Conservation (phyloP, 257 asterid genomes). For the Lantana camara region DNA sequence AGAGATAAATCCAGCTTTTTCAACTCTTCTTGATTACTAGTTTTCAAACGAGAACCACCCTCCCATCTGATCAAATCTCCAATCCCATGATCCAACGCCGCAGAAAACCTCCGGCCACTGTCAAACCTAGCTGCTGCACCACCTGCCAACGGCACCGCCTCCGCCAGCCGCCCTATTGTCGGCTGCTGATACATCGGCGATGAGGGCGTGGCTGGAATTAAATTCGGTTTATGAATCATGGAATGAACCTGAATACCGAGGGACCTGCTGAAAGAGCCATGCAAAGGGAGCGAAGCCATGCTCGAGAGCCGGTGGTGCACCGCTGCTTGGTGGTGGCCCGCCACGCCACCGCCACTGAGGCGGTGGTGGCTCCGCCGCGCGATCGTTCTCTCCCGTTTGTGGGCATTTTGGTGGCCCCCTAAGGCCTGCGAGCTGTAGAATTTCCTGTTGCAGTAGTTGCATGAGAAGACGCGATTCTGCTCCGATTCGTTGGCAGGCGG, state of each 20-base stretch:
- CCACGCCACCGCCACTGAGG: not conserved
- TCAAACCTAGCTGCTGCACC: conserved; percentile 55
- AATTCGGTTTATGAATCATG: conserved; percentile 59
- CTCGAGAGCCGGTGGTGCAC: conserved; percentile 36
- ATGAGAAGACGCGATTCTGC: conserved; percentile 60
- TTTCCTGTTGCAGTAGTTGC: conserved; percentile 78
- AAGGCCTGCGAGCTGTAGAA: conserved; percentile 87
- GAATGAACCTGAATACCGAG: conserved; percentile 69
- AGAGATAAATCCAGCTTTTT: conserved; percentile 78
- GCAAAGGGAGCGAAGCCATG: conserved; percentile 65
- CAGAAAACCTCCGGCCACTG: conserved; percentile 37
- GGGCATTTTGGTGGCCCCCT: conserved; percentile 94
- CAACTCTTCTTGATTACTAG: conserved; percentile 46
- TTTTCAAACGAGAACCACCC: conserved; percentile 29
- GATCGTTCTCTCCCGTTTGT: conserved; percentile 67
- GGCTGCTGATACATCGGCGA: conserved; percentile 51
- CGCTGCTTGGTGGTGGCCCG: conserved; percentile 16
- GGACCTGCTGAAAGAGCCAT: conserved; percentile 58
- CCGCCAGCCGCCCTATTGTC: conserved; percentile 46
- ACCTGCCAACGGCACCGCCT: conserved; percentile 34
- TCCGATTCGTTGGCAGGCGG: conserved; percentile 21
- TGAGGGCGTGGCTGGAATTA: conserved; percentile 7
- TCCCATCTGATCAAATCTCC: conserved; percentile 48
- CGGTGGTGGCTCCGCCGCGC: conserved; percentile 34
- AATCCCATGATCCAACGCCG: conserved; percentile 34